Base-by-base conservation (phyloP, 2,329 filamentous ascomycete species). In the Aspergillus neotritici region DNA sequence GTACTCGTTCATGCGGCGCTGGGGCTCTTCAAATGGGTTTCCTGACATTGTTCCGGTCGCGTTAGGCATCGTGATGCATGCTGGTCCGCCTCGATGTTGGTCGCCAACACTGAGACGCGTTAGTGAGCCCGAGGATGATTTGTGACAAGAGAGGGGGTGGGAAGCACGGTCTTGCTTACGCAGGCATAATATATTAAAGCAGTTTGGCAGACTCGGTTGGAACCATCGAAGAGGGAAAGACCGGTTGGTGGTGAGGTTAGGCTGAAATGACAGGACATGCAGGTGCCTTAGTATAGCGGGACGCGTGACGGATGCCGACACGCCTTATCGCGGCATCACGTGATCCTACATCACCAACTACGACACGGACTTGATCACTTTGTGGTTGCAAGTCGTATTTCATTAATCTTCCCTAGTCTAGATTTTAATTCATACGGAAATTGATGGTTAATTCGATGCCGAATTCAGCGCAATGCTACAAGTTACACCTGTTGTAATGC, bases 21-120 rank as follows among this genome's bases (percentile, higher is more conserved):
- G 77, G 2, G 71, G 65, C 54, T 91, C 85, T 64, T 87, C 83
- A 66, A 93, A 98, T 6, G 90, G 90, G 61, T 96, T 97, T 49
- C 68, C 65, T 43, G 68, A 65, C 30, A 66, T 58, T 32, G 56
- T 41, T 36, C 52, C 62, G 43, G 52, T 51, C 34, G 52, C 48
- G 46, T 60, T 68, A 16, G 55, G 61, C 58, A 60, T 62, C 58
- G 70, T 66, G 59, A 79, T 74, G 49, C 53, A 52, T 42, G 55
- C 49, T 44, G 61, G 61, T 47, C 57, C 57, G 49, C 56, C 54
- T 44, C 74, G 77, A 66, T 84, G 80, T 65, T 87, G 84, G 58
- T 85, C 81, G 62, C 84, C 84, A 55, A 82, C 77, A 54, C 83
- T 87, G 62, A 39, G 44, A 52, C 39, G 44, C 44, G 50, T 49